Conservation (phyloP, 331 rosid genomes). For the Quercus lobata region DNA sequence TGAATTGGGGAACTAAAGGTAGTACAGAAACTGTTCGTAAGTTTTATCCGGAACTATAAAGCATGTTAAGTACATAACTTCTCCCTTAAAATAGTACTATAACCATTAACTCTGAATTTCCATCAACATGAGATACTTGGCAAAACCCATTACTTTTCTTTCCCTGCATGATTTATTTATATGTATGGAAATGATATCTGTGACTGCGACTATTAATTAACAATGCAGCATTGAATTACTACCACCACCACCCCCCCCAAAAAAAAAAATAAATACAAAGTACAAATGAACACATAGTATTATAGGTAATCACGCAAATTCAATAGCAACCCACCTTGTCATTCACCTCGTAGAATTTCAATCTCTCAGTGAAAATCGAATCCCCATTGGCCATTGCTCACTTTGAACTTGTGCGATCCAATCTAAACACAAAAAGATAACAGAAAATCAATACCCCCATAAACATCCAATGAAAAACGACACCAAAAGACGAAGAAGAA, state of each 20-base stretch:
- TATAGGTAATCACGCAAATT: neutral
- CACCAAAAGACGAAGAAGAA: neutral
- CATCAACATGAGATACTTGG: neutral
- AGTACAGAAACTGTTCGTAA: too few relatives aligned
- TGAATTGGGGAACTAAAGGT: too few relatives aligned
- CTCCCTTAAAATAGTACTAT: neutral
- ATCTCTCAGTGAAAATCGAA: slow-evolving; percentile 75
- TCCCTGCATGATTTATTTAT: neutral
- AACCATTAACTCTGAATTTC: neutral
- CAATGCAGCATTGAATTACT: neutral
- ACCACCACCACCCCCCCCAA: too few relatives aligned
- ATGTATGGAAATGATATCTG: neutral
- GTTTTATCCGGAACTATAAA: neutral
- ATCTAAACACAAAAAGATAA: slow-evolving; percentile 32
- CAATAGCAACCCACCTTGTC: slow-evolving; percentile 59
- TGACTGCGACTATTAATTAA: neutral
- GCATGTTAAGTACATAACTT: neutral
- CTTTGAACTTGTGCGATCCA: slow-evolving; percentile 94
- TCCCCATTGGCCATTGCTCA: slow-evolving; percentile 80
- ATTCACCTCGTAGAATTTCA: slow-evolving; percentile 88
- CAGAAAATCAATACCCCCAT: neutral
- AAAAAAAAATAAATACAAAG: too few relatives aligned
- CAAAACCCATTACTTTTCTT: neutral
- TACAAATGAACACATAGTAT: neutral
- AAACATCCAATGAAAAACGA: neutral